Evolutionary conservation across 1,139 yeast genomes (phyloP).

Genomic region (Saccharomyces hybrid): DNA sequence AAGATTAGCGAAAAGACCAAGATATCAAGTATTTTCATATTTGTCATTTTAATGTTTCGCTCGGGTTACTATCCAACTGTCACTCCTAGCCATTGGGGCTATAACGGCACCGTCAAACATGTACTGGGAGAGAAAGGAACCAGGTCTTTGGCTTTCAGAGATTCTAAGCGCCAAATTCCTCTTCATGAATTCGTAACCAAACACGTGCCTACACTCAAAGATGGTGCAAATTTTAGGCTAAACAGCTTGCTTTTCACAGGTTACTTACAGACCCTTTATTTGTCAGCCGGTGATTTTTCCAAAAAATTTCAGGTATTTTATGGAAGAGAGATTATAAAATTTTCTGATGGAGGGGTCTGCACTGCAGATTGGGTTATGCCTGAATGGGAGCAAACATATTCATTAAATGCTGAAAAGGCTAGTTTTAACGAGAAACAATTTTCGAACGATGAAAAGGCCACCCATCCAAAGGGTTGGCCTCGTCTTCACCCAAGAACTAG

Average conservation of each 20-base stretch:
- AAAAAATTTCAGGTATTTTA: conserved; percentile 50
- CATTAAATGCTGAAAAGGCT: conserved; percentile 10
- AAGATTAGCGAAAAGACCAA: neutral
- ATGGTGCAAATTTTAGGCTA: conserved; percentile 43
- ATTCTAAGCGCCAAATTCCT: conserved; percentile 20
- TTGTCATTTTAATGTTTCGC: neutral
- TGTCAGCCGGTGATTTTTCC: conserved; percentile 47
- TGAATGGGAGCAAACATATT: conserved; percentile 33
- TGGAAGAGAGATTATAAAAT: conserved; percentile 60
- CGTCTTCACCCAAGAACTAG: conserved; percentile 68
- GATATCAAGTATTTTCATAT: neutral
- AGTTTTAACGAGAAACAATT: conserved; percentile 38
- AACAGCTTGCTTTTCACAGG: conserved; percentile 64
- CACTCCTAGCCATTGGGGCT: conserved; percentile 31
- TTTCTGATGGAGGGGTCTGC: conserved; percentile 56
- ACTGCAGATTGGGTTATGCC: conserved; percentile 67
- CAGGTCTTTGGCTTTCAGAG: conserved; percentile 35
- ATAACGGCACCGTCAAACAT: conserved; percentile 35
- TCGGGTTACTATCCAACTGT: conserved; percentile 11
- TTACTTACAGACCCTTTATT: conserved; percentile 60
- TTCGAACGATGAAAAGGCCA: conserved; percentile 40
- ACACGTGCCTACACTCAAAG: conserved; percentile 37
- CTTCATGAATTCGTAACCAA: conserved; percentile 34
- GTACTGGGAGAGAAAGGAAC: conserved; percentile 27
- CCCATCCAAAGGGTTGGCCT: conserved; percentile 61